These are phyloP conservation scores for Bondarzewia mesenterica DNA, from an alignment of 1,284 basidiomycete genomes.

Conservation along the genomic window DNA sequence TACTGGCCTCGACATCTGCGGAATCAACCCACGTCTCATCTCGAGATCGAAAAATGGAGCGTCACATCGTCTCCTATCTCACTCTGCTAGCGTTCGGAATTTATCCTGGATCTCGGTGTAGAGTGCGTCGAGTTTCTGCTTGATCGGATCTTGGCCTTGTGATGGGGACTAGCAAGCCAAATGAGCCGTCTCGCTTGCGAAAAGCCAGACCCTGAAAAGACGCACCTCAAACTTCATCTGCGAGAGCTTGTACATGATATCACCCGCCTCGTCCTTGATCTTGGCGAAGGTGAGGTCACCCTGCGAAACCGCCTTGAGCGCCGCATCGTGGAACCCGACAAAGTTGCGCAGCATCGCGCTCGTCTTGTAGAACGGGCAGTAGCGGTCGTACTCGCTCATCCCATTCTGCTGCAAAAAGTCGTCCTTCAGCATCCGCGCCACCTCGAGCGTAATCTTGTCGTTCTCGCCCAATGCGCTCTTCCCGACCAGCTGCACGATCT, in stretches of 20 bases:
- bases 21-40: not conserved
- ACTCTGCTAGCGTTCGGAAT: constrained; percentile 82
- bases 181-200: constrained; percentile 15
- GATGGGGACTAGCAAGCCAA: constrained; percentile 58
- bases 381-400: constrained; percentile 96
- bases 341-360: constrained; percentile 94
- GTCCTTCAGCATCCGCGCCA: constrained; percentile 95
- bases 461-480: constrained; percentile 96
- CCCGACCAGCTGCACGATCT: constrained; percentile 98
- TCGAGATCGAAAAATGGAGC: no score
- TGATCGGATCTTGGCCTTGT: constrained; percentile 77
- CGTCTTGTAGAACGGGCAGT: constrained; percentile 98
- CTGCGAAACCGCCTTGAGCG: constrained; percentile 78
- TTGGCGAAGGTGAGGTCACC: constrained; percentile 89
- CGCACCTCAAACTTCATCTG: constrained; percentile 97
- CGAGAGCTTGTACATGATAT: constrained; percentile 92
- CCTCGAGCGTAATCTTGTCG: constrained; percentile 98
- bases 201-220: constrained; percentile 3
- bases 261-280: constrained; percentile 83
- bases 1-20: no score
- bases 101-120: constrained; percentile 84
- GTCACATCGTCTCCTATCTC: no score
- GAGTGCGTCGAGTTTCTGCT: constrained; percentile 72
- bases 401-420: constrained; percentile 99
- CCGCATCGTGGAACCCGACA: constrained; percentile 89